Base-by-base conservation (phyloP, 2,329 filamentous ascomycete genomes). In the Furcasterigmium sp. region DNA sequence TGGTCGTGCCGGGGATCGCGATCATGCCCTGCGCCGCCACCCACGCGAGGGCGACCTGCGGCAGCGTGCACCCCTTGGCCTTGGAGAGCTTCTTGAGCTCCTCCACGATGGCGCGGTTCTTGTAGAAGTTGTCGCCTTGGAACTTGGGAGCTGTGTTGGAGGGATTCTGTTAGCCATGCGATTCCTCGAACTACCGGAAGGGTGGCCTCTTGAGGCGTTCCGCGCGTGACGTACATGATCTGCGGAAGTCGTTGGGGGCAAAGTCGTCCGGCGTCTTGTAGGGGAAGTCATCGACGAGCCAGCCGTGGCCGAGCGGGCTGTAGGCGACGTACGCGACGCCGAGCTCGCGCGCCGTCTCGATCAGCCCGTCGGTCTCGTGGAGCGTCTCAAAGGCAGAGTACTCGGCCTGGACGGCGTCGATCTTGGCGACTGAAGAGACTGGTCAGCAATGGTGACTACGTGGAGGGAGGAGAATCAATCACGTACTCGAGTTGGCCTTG, bases 241-340 rank as follows among this genome's bases (percentile, higher is more conserved):
- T 59, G 13, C 68, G 61, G 51, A 68, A 70, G 46, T 72, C 68
- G 45, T 59, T 49, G 0, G 57, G 53, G 0, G 60, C 54, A 51
- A 77, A 73, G 46, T 76, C 72, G 8, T 71, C 69, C 0, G 69
- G 69, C 1, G 58, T 56, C 40, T 68, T 61, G 51, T 57, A 68
- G 3, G 55, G 43, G 39, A 70, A 71, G 46, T 68, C 52, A 40
- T 72, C 68, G 0, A 70, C 68, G 1, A 73, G 62, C 65, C 68
- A 70, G 13, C 70, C 70, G 28, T 72, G 67, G 1, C 69, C 69
- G 0, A 73, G 52, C 0, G 70, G 70, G 19, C 69, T 70, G 40
- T 68, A 73, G 1, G 70, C 69, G 1, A 72, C 64, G 35, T 62
- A 72, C 0, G 69, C 63, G 0, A 73, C 51, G 2, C 55, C 62